A percentile compares a stretch with the other conserved stretches of the same genome.
Conservation (phyloP, 768 basidiomycete species). For the Calocybe gangraenosa region DNA sequence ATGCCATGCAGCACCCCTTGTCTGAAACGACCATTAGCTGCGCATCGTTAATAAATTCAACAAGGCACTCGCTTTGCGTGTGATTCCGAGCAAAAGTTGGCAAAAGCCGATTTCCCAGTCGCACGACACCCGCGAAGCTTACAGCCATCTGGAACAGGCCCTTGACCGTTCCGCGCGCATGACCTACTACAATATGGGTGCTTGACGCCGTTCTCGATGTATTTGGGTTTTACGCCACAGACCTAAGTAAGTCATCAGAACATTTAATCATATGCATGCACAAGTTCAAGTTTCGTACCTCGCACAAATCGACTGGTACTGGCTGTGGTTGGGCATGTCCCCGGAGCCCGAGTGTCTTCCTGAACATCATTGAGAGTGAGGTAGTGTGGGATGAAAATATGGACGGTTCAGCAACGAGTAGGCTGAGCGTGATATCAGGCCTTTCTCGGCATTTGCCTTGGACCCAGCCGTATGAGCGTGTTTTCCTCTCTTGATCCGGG, state of each 20-base stretch:
- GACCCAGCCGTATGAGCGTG: conserved; percentile 11
- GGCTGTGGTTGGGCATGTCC: neutral
- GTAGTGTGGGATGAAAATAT: conserved; percentile 14
- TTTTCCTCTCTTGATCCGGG: neutral
- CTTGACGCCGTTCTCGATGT: conserved; percentile 52
- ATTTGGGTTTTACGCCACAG: conserved; percentile 59
- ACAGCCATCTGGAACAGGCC: conserved; percentile 37
- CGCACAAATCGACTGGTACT: conserved; percentile 8
- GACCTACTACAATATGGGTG: conserved; percentile 61
- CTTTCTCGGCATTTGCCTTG: conserved; percentile 26
- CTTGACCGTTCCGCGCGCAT: conserved; percentile 49
- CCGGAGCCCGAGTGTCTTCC: conserved; percentile 27
- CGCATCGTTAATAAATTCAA: neutral
- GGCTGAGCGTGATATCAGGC: conserved; percentile 25
- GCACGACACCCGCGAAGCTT: conserved; percentile 49
- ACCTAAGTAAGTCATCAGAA: conserved; percentile 29
- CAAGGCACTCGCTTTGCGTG: conserved; percentile 48
- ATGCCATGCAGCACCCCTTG: conserved; percentile 48
- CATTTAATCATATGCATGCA: conserved; percentile 3
- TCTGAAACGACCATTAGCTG: conserved; percentile 25
- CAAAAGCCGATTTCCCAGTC: conserved; percentile 46
- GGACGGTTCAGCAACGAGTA: conserved; percentile 31
- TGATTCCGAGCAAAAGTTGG: conserved; percentile 52
- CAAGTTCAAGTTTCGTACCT: conserved; percentile 4
- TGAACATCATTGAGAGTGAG: conserved; percentile 33